Conservation (phyloP, 257 asterid species). For the Jasminum sambac region DNA sequence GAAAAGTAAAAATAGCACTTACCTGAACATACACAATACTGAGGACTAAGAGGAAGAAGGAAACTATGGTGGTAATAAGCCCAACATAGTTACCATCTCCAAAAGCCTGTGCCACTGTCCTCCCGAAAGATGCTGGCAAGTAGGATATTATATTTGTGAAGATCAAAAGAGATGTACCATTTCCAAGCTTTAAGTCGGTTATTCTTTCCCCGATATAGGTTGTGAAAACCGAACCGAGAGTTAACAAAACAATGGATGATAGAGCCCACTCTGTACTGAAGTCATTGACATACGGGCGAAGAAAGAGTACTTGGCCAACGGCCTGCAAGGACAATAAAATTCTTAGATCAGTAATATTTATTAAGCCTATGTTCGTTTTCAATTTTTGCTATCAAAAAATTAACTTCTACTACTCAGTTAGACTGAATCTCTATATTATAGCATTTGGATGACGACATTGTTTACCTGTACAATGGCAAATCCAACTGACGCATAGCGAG, state of each 20-base stretch:
- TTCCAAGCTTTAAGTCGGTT: constrained; percentile 90
- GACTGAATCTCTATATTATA: not conserved
- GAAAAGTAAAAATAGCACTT: constrained; percentile 18
- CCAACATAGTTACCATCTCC: constrained; percentile 90
- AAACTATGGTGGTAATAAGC: constrained; percentile 64
- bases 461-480: constrained; percentile 94
- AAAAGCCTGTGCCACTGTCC: constrained; percentile 82
- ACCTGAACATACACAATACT: constrained; percentile 98
- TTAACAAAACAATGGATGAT: constrained; percentile 73
- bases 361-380: too few species aligned
- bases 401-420: too few species aligned
- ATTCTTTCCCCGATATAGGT: constrained; percentile 88
- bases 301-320: constrained; percentile 85
- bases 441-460: constrained; percentile 2
- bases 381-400: too few species aligned
- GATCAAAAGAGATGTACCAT: constrained; percentile 92
- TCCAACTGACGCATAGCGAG: constrained; percentile 99
- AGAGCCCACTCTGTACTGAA: constrained; percentile 85
- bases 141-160: constrained; percentile 96
- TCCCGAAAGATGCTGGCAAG: constrained; percentile 95
- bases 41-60: constrained; percentile 82
- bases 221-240: constrained; percentile 80
- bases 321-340: constrained; percentile 58
- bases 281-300: constrained; percentile 93
- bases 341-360: not conserved